Conservation (phyloP, 176 grass and related monocot genomes). For the Phoenix dactylifera region DNA sequence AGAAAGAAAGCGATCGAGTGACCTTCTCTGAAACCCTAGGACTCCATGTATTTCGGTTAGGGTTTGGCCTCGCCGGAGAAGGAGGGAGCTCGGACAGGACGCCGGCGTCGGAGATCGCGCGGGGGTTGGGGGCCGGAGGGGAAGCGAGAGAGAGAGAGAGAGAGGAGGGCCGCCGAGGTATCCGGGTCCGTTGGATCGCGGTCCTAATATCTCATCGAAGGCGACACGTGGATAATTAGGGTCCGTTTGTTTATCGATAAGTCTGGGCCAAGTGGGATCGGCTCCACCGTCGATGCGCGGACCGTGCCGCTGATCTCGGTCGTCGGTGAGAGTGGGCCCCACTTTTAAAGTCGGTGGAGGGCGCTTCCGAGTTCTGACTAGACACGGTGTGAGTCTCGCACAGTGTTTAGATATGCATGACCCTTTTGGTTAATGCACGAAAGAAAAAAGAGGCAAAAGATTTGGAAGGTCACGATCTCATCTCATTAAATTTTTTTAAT, state of each 20-base stretch:
- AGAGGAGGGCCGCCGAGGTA: not conserved
- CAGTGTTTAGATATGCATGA: too few relatives aligned
- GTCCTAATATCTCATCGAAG: slow-evolving; percentile 26
- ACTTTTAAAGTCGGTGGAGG: too few relatives aligned
- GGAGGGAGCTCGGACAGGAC: not conserved
- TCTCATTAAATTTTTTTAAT: too few relatives aligned
- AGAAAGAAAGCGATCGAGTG: not conserved
- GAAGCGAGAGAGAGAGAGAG: not conserved
- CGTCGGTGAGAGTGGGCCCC: not conserved
- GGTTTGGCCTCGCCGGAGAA: not conserved
- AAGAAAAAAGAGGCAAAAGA: too few relatives aligned
- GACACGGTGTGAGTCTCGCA: too few relatives aligned
- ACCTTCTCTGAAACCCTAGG: not conserved
- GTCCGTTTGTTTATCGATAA: slow-evolving; percentile 39
- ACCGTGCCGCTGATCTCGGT: not conserved
- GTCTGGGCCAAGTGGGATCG: slow-evolving; percentile 1
- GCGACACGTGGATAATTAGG: slow-evolving; percentile 14
- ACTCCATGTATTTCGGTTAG: not conserved
- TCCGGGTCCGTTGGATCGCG: slow-evolving; percentile 17
- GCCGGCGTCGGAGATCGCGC: too few relatives aligned
- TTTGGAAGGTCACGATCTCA: too few relatives aligned
- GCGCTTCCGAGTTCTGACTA: too few relatives aligned
- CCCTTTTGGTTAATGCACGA: too few relatives aligned
- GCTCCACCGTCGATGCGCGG: slow-evolving; percentile 7
- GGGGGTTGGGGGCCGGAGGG: too few relatives aligned